A percentile compares a stretch with the other conserved stretches of the same genome.
Conservation (phyloP, 2,329 filamentous ascomycete genomes). For the Hymenoscyphus linearis region DNA sequence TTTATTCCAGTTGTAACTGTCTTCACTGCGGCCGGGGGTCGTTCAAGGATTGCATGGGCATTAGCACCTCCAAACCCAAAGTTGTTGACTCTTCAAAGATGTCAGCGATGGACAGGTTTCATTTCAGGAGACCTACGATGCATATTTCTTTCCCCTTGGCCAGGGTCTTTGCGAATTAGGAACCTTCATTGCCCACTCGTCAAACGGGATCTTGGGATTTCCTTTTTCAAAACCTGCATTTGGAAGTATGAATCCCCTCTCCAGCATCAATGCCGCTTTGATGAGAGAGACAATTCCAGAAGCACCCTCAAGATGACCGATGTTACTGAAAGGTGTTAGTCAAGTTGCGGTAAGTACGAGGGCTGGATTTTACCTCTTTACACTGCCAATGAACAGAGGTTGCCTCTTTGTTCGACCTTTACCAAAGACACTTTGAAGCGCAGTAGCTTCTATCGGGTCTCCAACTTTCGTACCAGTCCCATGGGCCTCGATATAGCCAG, state of each 20-base stretch:
- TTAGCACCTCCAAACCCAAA: constrained; percentile 33
- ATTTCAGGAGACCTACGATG: constrained; percentile 19
- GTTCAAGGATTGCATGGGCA: constrained; percentile 36
- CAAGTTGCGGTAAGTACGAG: background rate
- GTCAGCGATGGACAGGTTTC: background rate
- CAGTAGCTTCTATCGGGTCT: constrained; percentile 27
- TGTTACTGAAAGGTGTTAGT: constrained; percentile 14
- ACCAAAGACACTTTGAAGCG: constrained; percentile 21
- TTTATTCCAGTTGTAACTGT: constrained; percentile 9
- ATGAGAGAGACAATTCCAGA: constrained; percentile 38
- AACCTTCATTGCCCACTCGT: constrained; percentile 34
- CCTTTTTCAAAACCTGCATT: constrained; percentile 37
- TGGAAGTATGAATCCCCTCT: constrained; percentile 40
- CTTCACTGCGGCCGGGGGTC: constrained; percentile 19
- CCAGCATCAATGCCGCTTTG: constrained; percentile 39
- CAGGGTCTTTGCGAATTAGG: constrained; percentile 21
- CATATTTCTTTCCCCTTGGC: constrained; percentile 39
- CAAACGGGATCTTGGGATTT: constrained; percentile 34
- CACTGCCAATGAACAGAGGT: constrained; percentile 24
- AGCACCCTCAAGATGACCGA: constrained; percentile 35
- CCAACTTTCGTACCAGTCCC: constrained; percentile 28
- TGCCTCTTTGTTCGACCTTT: constrained; percentile 15
- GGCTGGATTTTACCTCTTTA: constrained; percentile 21
- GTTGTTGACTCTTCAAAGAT: constrained; percentile 32
- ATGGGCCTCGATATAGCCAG: constrained; percentile 26